Conservation (phyloP, 306 rosid species). For the Sechiopsis laciniata region DNA sequence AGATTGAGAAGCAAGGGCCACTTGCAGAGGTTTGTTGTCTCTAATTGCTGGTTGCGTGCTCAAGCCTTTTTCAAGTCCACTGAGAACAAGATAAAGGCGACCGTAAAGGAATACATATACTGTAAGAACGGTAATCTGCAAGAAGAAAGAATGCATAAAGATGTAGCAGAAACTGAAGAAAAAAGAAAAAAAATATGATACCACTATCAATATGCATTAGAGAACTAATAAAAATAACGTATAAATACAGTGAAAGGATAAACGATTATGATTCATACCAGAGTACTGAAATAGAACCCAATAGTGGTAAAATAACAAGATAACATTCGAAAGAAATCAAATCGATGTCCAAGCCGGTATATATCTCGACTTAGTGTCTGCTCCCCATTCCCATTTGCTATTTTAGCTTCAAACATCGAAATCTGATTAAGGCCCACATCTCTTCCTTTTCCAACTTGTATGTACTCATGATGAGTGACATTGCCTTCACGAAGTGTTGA, state of each 20-base stretch:
- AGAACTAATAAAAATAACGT: not conserved
- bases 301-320: slow-evolving; percentile 91
- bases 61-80: slow-evolving; percentile 94
- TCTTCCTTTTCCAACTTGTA: slow-evolving; percentile 97
- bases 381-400: slow-evolving; percentile 98
- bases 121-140: slow-evolving; percentile 90
- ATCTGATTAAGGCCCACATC: slow-evolving; percentile 99
- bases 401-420: slow-evolving; percentile 96
- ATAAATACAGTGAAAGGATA: not conserved
- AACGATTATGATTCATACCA: slow-evolving; percentile 40
- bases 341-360: slow-evolving; percentile 95
- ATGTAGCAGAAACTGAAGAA: not conserved
- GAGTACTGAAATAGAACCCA: slow-evolving; percentile 92
- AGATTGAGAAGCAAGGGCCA: slow-evolving; percentile 93
- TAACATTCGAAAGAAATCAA: slow-evolving; percentile 91
- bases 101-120: slow-evolving; percentile 92
- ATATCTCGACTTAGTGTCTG: slow-evolving; percentile 93
- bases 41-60: slow-evolving; percentile 64
- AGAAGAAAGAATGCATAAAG: slow-evolving; percentile 20
- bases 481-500: slow-evolving; percentile 98
- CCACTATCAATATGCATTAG: not conserved
- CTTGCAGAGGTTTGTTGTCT: slow-evolving; percentile 96
- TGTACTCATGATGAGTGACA: slow-evolving; percentile 96
- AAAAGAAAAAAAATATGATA: not conserved
- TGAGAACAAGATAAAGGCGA: slow-evolving; percentile 91